Evolutionary conservation across 371 early-diverging fungal genomes (phyloP), one percentile per base, ranked within the genome.

Genomic region (Conidiobolus coronatus): DNA sequence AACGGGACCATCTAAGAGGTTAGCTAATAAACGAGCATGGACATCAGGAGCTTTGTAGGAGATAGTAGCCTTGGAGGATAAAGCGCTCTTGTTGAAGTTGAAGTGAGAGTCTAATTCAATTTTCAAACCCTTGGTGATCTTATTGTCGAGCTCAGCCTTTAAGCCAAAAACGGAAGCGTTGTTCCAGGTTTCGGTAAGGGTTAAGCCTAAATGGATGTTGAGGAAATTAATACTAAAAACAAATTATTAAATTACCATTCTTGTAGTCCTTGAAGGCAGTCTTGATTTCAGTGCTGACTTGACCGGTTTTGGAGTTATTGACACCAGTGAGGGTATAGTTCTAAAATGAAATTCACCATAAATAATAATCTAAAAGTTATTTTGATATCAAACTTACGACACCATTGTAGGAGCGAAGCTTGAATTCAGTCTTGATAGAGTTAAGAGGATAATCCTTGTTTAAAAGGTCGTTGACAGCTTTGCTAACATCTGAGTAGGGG

Each of bases 391-490:
- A n/a, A 73, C 82, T 57, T 81, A 86, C 87, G 49, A 92, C 84
- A 62, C 91, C 92, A 68, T 86, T 87, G 58, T 82, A 65, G 50
- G 94, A 80, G 57, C 75, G 75, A 61, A 89, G 86, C 80, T 92
- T 90, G 63, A 87, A 81, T 65, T 96, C 97, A 55, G 94, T 82
- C 77, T 89, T 92, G 57, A 82, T 77, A 50, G 76, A 68, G 53
- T 89, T 91, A 53, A 83, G 73, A 55, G 94, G 92, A 68, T 71
- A 94, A 70, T 96, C 95, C 75, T 93, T 92, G 70, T 73, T 69
- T 57, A 94, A 73, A 58, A 95, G 73, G 66, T 95, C 96, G 68
- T 79, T 82, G 73, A 85, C 71, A 60, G 81, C 60, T 76, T 94
- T 94, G 72, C 85, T 85, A 58, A 95, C 73, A 68, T 95, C 95